Conservation (phyloP, 2,329 filamentous ascomycete genomes). For the Talaromyces marneffei region DNA sequence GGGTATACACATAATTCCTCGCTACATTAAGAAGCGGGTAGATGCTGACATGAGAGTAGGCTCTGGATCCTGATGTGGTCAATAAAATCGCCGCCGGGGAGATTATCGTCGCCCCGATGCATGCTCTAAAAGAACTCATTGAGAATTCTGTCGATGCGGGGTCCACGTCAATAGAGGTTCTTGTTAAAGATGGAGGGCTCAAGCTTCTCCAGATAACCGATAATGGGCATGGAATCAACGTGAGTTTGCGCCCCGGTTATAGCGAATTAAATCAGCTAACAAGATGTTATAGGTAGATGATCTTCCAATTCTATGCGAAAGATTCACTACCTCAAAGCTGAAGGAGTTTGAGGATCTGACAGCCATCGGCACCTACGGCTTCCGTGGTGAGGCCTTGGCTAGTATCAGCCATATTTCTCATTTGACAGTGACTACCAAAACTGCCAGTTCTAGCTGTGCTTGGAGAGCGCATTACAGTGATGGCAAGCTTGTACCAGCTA, state of each 20-base stretch:
- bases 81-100: slow-evolving; percentile 98
- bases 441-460: slow-evolving; percentile 76
- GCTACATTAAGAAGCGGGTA: neutral
- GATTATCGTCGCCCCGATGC: slow-evolving; percentile 94
- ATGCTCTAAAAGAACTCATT: slow-evolving; percentile 92
- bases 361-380: slow-evolving; percentile 93
- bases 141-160: slow-evolving; percentile 98
- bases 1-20: slow-evolving; percentile 18
- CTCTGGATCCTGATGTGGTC: slow-evolving; percentile 84
- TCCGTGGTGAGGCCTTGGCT: slow-evolving; percentile 88
- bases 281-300: slow-evolving; percentile 68
- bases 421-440: slow-evolving; percentile 89
- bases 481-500: slow-evolving; percentile 72
- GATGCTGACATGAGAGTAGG: slow-evolving; percentile 46
- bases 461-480: slow-evolving; percentile 86
- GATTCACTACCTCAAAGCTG: slow-evolving; percentile 95
- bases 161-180: slow-evolving; percentile 79
- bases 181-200: slow-evolving; percentile 90
- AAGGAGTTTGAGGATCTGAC: slow-evolving; percentile 87
- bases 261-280: neutral
- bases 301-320: slow-evolving; percentile 82
- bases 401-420: slow-evolving; percentile 99
- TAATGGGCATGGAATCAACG: slow-evolving; percentile 92
- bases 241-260: slow-evolving; percentile 42
- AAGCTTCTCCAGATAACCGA: slow-evolving; percentile 96